Evolutionary conservation across 495 filamentous ascomycete genomes (phyloP).

Genomic region (Bacidia gigantensis): DNA sequence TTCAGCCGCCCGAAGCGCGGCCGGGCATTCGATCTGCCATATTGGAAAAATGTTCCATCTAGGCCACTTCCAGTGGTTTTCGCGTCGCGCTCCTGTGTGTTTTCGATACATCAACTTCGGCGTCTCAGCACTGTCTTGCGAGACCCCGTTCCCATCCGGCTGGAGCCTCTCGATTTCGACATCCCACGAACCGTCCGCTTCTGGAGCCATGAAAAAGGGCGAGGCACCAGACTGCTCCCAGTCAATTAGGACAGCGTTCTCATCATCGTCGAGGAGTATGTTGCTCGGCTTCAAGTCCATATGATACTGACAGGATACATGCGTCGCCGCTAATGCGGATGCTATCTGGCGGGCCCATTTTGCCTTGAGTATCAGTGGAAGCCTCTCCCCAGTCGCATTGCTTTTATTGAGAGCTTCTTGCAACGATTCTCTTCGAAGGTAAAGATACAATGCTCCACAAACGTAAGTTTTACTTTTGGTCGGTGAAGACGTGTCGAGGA

Average conservation of each 20-base stretch:
- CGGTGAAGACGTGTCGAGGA: too few relatives aligned
- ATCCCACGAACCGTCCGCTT: conserved; percentile 17
- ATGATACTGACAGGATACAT: conserved; percentile 4
- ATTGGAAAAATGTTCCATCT: conserved; percentile 14
- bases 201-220: conserved; percentile 13
- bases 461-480: too few relatives aligned
- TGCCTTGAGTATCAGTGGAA: too few relatives aligned
- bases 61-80: conserved; percentile 4
- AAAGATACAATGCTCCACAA: too few relatives aligned
- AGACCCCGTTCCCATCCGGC: not conserved
- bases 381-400: too few relatives aligned
- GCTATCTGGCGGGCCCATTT: not conserved
- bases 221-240: conserved; percentile 19
- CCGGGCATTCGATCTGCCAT: conserved; percentile 6
- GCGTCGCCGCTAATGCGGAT: not conserved
- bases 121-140: not conserved
- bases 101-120: conserved; percentile 9
- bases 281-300: conserved; percentile 21
- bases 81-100: conserved; percentile 11
- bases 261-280: conserved; percentile 14
- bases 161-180: not conserved
- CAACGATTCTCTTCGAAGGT: too few relatives aligned
- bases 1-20: conserved; percentile 15
- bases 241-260: conserved; percentile 18
- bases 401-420: too few relatives aligned